Percentiles rank a stretch among this genome's conserved stretches.
Evolutionary conservation across 2,329 filamentous ascomycete species (phyloP).

Genomic region (Lojkania enalia): DNA sequence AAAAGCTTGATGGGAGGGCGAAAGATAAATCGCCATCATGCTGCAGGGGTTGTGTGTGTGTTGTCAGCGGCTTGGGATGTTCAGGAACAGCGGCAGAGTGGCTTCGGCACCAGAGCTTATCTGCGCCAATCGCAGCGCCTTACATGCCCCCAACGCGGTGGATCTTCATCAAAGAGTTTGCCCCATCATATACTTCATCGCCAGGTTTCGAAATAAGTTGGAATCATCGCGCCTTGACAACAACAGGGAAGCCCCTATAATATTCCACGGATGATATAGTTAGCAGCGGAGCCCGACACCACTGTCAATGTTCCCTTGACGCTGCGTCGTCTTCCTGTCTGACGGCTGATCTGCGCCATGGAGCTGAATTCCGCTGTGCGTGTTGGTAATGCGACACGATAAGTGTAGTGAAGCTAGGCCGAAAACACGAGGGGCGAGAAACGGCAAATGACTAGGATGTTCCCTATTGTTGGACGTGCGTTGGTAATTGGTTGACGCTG

Average conservation of each 20-base stretch:
- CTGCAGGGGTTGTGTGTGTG: not conserved
- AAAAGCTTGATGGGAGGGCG: constrained; percentile 14
- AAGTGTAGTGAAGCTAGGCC: not conserved
- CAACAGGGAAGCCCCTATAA: not conserved
- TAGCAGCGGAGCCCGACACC: not conserved
- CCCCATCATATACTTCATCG: not conserved
- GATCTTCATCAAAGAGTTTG: not conserved
- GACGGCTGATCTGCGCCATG: no score
- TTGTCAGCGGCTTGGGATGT: not conserved
- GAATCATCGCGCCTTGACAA: not conserved
- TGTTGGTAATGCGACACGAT: not conserved
- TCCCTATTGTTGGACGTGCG: no score
- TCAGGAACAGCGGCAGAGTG: not conserved
- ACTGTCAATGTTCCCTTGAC: no score
- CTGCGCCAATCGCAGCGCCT: not conserved
- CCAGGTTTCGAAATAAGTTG: constrained; percentile 1
- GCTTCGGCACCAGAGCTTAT: not conserved
- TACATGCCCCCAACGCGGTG: not conserved
- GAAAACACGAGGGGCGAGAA: no score
- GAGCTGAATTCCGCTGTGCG: not conserved
- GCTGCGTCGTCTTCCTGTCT: no score
- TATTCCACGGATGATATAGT: not conserved
- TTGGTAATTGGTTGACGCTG: no score
- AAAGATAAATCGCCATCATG: not conserved
- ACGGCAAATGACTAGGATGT: no score